A percentile compares a stretch with the other conserved stretches of the same genome.
These are phyloP conservation scores for Fusarium humuli DNA, from an alignment of 2,329 filamentous ascomycete species.

Conservation along the genomic window DNA sequence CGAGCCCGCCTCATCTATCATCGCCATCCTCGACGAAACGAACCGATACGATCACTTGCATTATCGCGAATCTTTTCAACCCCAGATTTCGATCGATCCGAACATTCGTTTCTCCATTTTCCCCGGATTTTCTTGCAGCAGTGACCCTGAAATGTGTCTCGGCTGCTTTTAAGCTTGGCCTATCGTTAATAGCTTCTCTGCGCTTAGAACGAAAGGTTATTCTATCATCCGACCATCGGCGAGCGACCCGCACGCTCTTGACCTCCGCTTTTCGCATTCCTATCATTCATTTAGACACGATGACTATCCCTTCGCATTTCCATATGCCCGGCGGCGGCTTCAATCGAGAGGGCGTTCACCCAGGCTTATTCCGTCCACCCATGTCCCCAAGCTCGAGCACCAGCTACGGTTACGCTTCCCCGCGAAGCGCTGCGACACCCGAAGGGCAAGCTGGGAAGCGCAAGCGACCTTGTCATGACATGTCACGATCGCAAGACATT, in stretches of 20 bases:
- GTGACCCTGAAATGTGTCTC: constrained; percentile 45
- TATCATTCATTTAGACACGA: constrained; percentile 14
- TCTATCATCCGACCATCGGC: constrained; percentile 9
- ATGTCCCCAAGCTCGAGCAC: constrained; percentile 56
- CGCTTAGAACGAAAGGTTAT: constrained; percentile 19
- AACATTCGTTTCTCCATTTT: constrained; percentile 6
- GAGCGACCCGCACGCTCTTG: constrained; percentile 4
- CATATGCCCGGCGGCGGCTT: constrained; percentile 53
- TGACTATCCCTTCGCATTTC: constrained; percentile 50
- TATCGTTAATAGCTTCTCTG: constrained; percentile 17
- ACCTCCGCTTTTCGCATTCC: constrained; percentile 15
- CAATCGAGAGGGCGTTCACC: constrained; percentile 54
- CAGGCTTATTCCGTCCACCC: constrained; percentile 61
- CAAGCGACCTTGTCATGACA: constrained; percentile 56
- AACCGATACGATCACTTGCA: neutral
- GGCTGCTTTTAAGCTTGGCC: constrained; percentile 41
- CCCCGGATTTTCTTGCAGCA: constrained; percentile 35
- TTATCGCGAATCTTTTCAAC: neutral
- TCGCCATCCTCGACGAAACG: constrained; percentile 5
- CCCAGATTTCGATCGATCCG: constrained; percentile 21
- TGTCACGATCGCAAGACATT: constrained; percentile 44
- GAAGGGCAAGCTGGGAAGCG: constrained; percentile 55
- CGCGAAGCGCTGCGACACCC: constrained; percentile 34
- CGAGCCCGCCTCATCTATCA: constrained; percentile 18
- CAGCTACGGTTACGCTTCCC: constrained; percentile 51